Evolutionary conservation across 179 eudicot species (phyloP).

Genomic region (Drosera spatulata): DNA sequence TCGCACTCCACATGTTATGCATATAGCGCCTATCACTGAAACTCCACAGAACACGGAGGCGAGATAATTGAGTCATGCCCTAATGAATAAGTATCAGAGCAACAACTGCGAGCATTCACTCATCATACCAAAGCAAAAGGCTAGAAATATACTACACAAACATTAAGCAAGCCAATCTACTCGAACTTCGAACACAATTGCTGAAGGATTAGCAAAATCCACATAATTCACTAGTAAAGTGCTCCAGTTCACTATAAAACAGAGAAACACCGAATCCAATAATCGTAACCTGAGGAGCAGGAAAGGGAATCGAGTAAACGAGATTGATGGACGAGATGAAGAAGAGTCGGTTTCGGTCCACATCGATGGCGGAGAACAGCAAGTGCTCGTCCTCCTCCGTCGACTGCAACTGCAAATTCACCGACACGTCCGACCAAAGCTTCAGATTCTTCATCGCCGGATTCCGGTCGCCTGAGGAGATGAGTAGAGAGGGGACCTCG

Average conservation of each 20-base stretch:
- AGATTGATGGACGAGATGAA: constrained; percentile 62
- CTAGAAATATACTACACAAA: too few species aligned
- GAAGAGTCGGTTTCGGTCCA: constrained; percentile 79
- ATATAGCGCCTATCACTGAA: too few species aligned
- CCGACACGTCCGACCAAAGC: constrained; percentile 48
- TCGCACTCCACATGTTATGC: too few species aligned
- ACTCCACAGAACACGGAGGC: too few species aligned
- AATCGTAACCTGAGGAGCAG: constrained; percentile 37
- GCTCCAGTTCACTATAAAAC: not conserved
- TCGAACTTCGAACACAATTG: too few species aligned
- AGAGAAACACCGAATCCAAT: not conserved
- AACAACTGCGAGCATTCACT: too few species aligned
- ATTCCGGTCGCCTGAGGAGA: too few species aligned
- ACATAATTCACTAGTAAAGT: not conserved
- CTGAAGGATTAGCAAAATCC: not conserved
- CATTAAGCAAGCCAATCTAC: too few species aligned
- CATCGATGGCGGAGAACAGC: constrained; percentile 61
- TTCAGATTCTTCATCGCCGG: constrained; percentile 66
- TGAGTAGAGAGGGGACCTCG: too few species aligned
- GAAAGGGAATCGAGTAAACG: constrained; percentile 45
- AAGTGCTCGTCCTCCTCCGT: constrained; percentile 31
- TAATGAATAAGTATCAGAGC: too few species aligned
- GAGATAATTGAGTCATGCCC: too few species aligned
- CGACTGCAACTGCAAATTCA: constrained; percentile 36
- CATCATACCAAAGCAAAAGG: too few species aligned